A percentile compares a stretch with the other conserved stretches of the same genome.
Evolutionary conservation across 805 yeast genomes (phyloP).

Genomic region (Candida koratica): DNA sequence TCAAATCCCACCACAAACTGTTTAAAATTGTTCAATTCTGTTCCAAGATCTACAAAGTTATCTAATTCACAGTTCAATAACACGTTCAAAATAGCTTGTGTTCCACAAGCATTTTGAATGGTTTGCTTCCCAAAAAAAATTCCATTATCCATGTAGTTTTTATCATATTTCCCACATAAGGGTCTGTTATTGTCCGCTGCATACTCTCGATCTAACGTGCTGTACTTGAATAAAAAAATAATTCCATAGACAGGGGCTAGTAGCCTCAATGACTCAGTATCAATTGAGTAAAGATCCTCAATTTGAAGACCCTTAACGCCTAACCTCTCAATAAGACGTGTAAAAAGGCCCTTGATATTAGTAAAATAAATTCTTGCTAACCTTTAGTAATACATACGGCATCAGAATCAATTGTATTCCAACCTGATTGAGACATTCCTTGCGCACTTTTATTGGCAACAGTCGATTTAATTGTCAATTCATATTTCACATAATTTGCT

Average conservation of each 20-base stretch:
- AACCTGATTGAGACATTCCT: conserved; percentile 29
- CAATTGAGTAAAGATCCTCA: conserved; percentile 55
- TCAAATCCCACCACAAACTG: conserved; percentile 52
- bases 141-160: conserved; percentile 25
- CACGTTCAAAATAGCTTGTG: conserved; percentile 62
- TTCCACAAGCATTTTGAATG: conserved; percentile 70
- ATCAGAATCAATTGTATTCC: conserved; percentile 67
- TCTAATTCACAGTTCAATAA: conserved; percentile 32
- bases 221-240: conserved; percentile 59
- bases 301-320: conserved; percentile 52
- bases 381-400: conserved; percentile 34
- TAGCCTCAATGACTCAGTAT: conserved; percentile 34
- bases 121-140: conserved; percentile 62
- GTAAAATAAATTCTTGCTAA: conserved; percentile 1
- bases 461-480: too few species aligned
- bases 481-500: too few species aligned
- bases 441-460: too few species aligned
- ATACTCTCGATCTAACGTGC: conserved; percentile 33
- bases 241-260: conserved; percentile 52
- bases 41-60: conserved; percentile 43
- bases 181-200: conserved; percentile 33
- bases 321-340: conserved; percentile 55
- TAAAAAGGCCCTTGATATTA: conserved; percentile 50
- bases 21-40: conserved; percentile 44
- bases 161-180: conserved; percentile 43